Evolutionary conservation across 140 eudicot species (phyloP), one percentile per base, ranked within the genome.

Genomic region (Flaveria floridana): DNA sequence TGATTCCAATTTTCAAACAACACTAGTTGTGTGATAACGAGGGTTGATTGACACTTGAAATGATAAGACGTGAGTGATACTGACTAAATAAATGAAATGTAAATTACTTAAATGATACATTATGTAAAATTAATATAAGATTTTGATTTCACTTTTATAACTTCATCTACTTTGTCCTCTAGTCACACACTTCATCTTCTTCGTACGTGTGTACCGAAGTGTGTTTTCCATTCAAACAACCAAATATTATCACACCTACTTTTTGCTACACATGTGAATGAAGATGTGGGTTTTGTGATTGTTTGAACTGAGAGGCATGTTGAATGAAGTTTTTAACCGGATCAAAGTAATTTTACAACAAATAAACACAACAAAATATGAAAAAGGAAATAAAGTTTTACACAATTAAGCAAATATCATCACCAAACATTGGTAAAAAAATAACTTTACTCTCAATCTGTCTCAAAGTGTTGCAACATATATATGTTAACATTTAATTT

Each of bases 1-100:
- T 66, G 71, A 66, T 39, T 41, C 53, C 53, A 6, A 16, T 66
- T 66, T 66, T 66, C 30, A 66, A 39, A 48, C 71, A 66, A 66
- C 30, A 66, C 53, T 66, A 39, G 71, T 39, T 66, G 71, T 7
- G 71, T 18, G 71, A 66, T 7, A 66, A 66, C 6, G 71, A 66
- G 1, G 53, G n/a, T 1, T 18, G 71, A 66, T 66, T 66, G 71
- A 66, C 30, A 41, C 71, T 41, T 66, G 71, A 66, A 15, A 39
- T 39, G 34, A 66, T 3, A 66, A 39, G 13, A 63, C 69, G 34
- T 15, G 69, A 63, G 47, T 63, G 69, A 30, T 34, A 25, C 12
- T 0, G 70, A 65, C 28, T 64, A 14, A 64, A 64, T 64, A 37
- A 15, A 34, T 37, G 0, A 65, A 65, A 21, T 2, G 7, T 9